Evolutionary conservation across 495 filamentous ascomycete species (phyloP).

Genomic region (Neurospora tetrasperma): DNA sequence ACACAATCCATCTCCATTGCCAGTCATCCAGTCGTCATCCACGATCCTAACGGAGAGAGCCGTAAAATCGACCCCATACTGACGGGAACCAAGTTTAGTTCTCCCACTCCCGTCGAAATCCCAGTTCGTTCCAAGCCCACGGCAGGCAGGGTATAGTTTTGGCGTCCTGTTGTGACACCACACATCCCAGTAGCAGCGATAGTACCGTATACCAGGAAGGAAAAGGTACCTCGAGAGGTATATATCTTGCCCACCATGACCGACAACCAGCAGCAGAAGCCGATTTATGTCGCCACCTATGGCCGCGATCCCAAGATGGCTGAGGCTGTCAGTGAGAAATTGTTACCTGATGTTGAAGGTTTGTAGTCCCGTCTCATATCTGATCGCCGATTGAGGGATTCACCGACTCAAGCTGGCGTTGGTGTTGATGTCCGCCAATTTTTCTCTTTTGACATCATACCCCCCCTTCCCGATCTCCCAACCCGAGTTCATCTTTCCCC

Average conservation of each 20-base stretch:
- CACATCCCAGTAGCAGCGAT: not conserved
- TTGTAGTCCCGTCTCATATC: too few species aligned
- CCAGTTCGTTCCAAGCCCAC: not conserved
- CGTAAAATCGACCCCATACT: not conserved
- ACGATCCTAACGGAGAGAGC: not conserved
- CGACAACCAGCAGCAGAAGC: conserved; percentile 4
- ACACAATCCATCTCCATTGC: not conserved
- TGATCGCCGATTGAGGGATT: too few species aligned
- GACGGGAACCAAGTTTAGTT: not conserved
- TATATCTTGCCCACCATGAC: not conserved
- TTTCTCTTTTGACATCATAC: too few species aligned
- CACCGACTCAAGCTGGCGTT: too few species aligned
- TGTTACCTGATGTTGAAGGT: conserved; percentile 20
- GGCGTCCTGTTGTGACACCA: not conserved
- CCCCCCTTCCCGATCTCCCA: too few species aligned
- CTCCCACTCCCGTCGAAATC: not conserved
- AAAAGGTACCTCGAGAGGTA: not conserved
- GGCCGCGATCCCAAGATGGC: conserved; percentile 21
- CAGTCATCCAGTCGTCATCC: not conserved
- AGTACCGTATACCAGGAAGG: not conserved
- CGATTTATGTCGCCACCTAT: conserved; percentile 22
- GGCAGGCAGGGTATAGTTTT: not conserved
- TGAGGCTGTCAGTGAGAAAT: conserved; percentile 18
- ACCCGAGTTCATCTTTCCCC: too few species aligned
- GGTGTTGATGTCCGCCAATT: too few species aligned